Base-by-base conservation (phyloP, 148 eudicot genomes). In the Chenopodium berlandieri region DNA sequence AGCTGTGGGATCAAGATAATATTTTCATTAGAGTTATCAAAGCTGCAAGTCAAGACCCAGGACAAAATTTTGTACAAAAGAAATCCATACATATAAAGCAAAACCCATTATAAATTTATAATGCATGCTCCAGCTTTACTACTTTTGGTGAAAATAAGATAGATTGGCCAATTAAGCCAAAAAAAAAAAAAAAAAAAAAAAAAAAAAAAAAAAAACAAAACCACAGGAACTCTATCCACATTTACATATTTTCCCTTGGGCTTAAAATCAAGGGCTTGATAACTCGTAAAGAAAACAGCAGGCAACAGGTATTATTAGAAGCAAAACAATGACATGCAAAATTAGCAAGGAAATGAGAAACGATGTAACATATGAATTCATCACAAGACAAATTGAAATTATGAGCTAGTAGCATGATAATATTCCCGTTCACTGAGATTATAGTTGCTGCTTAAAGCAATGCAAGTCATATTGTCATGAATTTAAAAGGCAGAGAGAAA, bases 1-100 rank as follows among this genome's bases (percentile, higher is more conserved):
- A 92, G 87, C 99, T 95, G 94, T 73, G 71, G 22, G 40, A 77
- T 68, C 25, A 76, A 25, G 13, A 31, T 27, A 69, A 25, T 20
- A 40, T 22, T 20, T 40, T 9, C 65, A 37, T 54, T 44, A 40
- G 40, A 50, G 68, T 50, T 40, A 72, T 75, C 2, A 46, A 7
- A 75, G 60, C 13, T n/a, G 37, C 20, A 23, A 17, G 32, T 44
- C 8, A 47, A 7, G 4, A 62, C 13, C 14, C 31, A 31, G 37
- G 32, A 75, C 52, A 32, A 23, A 32, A 50, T 37, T 16, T 66
- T 31, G 48, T 20, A 65, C 22, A 65, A 77, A 78, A 46, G 46
- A 48, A 48, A 73, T 44, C 69, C 20, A 66, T 16, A 78, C 47
- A 78, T 20, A 6, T n/a, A 47, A 20, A 1, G 34, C 62, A 76